Evolutionary conservation across 306 rosid genomes (phyloP).

Genomic region (Potentilla sterilis): DNA sequence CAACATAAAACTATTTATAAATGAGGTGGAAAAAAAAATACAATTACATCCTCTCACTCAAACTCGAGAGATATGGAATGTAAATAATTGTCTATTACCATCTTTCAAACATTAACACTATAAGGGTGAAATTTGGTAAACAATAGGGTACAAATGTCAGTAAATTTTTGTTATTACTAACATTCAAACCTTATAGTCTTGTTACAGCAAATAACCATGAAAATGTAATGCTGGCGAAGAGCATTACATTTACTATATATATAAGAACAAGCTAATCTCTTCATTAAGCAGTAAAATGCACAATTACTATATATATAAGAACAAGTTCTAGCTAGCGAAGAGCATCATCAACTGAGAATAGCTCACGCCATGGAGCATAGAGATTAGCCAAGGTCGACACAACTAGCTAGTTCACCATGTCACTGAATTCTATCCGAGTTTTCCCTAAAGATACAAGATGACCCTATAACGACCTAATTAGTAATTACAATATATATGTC

Average conservation of each 20-base stretch:
- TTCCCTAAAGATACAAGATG: constrained; percentile 25
- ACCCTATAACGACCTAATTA: constrained; percentile 43
- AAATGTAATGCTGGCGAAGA: not conserved
- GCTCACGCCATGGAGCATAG: not conserved
- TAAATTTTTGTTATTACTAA: not conserved
- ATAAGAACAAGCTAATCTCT: not conserved
- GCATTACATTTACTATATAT: not conserved
- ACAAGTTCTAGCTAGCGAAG: not conserved
- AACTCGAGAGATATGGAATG: not conserved
- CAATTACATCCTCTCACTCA: not conserved
- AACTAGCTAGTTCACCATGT: constrained; percentile 40
- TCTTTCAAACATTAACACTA: not conserved
- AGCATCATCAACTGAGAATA: no score
- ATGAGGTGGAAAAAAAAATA: not conserved
- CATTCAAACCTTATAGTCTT: not conserved
- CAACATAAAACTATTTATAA: not conserved
- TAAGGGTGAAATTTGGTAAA: not conserved
- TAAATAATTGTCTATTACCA: not conserved
- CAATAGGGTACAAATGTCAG: not conserved
- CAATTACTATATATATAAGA: not conserved
- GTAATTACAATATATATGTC: constrained; percentile 35
- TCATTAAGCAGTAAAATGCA: not conserved
- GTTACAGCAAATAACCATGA: not conserved
- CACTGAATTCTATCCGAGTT: constrained; percentile 3
- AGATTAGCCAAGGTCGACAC: not conserved